Percentiles rank a stretch among this genome's conserved stretches.
These are phyloP conservation scores for Rhizopogon salebrosus DNA, from an alignment of 768 basidiomycete species.

Conservation along the genomic window DNA sequence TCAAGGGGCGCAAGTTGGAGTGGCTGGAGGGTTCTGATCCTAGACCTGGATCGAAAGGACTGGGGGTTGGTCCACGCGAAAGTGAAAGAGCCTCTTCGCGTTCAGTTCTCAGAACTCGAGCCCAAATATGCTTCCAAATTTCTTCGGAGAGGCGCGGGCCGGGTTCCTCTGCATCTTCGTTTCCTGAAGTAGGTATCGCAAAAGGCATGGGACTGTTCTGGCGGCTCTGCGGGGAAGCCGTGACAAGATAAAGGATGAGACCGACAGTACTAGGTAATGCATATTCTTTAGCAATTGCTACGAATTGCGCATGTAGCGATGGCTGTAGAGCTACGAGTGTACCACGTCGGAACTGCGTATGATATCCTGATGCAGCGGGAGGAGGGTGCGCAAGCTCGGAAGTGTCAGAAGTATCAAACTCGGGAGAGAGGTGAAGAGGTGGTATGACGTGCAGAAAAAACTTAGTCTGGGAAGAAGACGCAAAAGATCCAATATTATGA, in stretches of 20 bases:
- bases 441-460: conserved; percentile 84
- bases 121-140: conserved; percentile 87
- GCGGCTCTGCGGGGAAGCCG: conserved; percentile 23
- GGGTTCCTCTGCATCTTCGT: conserved; percentile 42
- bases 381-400: conserved; percentile 49
- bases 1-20: conserved; percentile 39
- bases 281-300: conserved; percentile 90
- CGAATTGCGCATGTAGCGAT: conserved; percentile 76
- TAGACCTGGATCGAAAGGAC: conserved; percentile 41
- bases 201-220: conserved; percentile 13
- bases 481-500: conserved; percentile 32
- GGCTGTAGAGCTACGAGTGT: conserved; percentile 83
- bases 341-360: conserved; percentile 75
- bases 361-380: conserved; percentile 64
- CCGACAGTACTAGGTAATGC: conserved; percentile 84
- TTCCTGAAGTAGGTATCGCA: conserved; percentile 12
- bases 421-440: conserved; percentile 65
- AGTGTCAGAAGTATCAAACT: conserved; percentile 37
- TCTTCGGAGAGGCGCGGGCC: conserved; percentile 85
- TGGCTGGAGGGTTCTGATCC: conserved; percentile 30
- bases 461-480: conserved; percentile 45
- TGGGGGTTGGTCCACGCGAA: conserved; percentile 31
- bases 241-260: conserved; percentile 76
- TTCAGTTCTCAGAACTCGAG: conserved; percentile 63
- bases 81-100: conserved; percentile 32